These are phyloP conservation scores for Chlamydomonas urium DNA, from an alignment of 139 green algal genomes.

Conservation along the genomic window DNA sequence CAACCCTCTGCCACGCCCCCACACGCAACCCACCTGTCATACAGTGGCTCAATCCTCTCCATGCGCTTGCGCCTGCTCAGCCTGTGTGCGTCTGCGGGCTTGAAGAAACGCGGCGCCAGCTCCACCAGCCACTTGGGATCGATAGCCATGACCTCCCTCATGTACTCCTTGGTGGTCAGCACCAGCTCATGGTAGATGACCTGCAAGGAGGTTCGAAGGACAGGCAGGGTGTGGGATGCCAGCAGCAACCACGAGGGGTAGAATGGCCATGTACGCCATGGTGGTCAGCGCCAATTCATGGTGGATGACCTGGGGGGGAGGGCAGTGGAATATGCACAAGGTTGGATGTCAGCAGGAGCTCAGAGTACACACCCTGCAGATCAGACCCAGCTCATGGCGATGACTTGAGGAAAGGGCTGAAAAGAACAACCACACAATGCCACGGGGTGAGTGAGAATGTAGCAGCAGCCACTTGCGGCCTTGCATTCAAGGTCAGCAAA, in stretches of 20 bases:
- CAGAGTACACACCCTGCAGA: too few species aligned
- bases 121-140: constrained; percentile 97
- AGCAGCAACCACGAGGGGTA: background rate
- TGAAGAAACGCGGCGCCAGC: constrained; percentile 97
- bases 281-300: constrained; percentile 88
- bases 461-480: too few species aligned
- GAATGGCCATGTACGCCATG: constrained; percentile 99
- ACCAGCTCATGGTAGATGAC: constrained; percentile 80
- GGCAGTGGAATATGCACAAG: too few species aligned
- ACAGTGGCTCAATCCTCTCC: constrained; percentile 96
- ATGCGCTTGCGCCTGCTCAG: constrained; percentile 86
- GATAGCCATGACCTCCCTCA: constrained; percentile 84
- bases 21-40: constrained; percentile 76
- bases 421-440: too few species aligned
- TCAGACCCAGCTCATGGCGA: too few species aligned
- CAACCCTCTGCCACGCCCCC: too few species aligned
- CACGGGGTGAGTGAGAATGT: too few species aligned
- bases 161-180: constrained; percentile 97
- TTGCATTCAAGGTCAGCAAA: too few species aligned
- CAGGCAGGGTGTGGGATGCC: too few species aligned
- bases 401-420: too few species aligned
- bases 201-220: too few species aligned
- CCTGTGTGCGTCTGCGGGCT: constrained; percentile 81
- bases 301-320: constrained; percentile 53
- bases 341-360: too few species aligned